Evolutionary conservation across 768 basidiomycete species (phyloP), one percentile per base, ranked within the genome.

Genomic region (Lactifluus piperatus): DNA sequence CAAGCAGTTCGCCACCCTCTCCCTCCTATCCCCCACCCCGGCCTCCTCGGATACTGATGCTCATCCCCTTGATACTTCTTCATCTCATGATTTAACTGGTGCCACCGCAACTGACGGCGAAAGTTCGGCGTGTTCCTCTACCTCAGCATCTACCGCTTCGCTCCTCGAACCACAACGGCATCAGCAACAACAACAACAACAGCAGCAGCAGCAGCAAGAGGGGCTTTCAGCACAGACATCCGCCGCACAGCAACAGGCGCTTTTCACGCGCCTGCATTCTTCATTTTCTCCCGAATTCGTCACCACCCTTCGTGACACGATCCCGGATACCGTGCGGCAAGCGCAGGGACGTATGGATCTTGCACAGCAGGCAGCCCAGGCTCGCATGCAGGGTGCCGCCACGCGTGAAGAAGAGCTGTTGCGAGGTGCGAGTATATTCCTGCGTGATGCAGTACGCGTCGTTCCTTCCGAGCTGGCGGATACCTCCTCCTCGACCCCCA

Each of bases 391-490:
- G 81, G 88, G 22, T n/a, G 64, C 64, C 32, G 62, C 64, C 0
- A 61, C 57, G n/a, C 62, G 62, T 27, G 62, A 71, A 57, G 70
- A 71, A 57, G 92, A 88, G 62, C 85, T 86, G 18, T 74, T 94
- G 10, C 83, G 79, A 6, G 68, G 66, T 16, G 79, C 79, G 8
- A 77, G 79, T 26, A 74, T 75, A 41, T 81, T 79, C 71, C 65
- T 82, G 51, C 76, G 75, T 53, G 94, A 97, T 51, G 92, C 91
- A 11, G 91, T 97, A 66, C 94, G 94, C 70, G 87, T 97, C 51
- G 77, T 97, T 14, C 94, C 94, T 0, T 94, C 94, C 1, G 85
- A 88, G 41, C 79, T 79, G 45, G 73, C 68, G 10, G 30, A 22
- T 11, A 24, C 37, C 9, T 5, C 37, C 6, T 22, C 22, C 37